Evolutionary conservation across 371 early-diverging fungal genomes (phyloP).

Genomic region (Phascolomyces articulosus): DNA sequence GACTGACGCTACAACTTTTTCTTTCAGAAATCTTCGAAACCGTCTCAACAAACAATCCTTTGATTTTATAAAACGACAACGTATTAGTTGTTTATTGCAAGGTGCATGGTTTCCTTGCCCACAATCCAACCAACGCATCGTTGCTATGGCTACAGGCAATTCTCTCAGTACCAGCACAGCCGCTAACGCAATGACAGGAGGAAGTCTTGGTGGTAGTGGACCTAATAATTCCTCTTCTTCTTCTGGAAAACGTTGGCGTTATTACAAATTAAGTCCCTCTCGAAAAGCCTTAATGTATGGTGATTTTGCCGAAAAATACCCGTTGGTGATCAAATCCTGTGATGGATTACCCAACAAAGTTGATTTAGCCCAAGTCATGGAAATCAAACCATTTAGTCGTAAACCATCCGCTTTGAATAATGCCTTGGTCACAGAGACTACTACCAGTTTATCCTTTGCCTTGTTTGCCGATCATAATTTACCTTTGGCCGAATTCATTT

Average conservation of each 20-base stretch:
- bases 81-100: constrained; percentile 63
- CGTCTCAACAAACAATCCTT: constrained; percentile 68
- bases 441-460: constrained; percentile 38
- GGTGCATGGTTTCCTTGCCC: constrained; percentile 80
- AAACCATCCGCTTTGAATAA: constrained; percentile 18
- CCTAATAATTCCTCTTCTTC: constrained; percentile 1
- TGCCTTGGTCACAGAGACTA: background rate
- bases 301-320: constrained; percentile 63
- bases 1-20: too few species aligned
- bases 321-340: constrained; percentile 28
- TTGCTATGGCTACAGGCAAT: background rate
- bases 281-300: constrained; percentile 65
- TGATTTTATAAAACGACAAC: constrained; percentile 72
- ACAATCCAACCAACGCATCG: constrained; percentile 19
- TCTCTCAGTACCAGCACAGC: background rate
- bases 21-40: constrained; percentile 63
- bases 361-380: constrained; percentile 58
- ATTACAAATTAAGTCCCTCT: constrained; percentile 68
- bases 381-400: constrained; percentile 50
- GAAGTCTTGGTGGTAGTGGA: too few species aligned
- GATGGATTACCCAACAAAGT: constrained; percentile 49
- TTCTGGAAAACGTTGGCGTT: constrained; percentile 52
- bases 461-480: constrained; percentile 46
- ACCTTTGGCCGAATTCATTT: constrained; percentile 64
- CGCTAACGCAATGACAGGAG: background rate